A percentile compares a stretch with the other conserved stretches of the same genome.
Conservation (phyloP, 192 early-diverging fungal species). For the Backusella liffmaniae region DNA sequence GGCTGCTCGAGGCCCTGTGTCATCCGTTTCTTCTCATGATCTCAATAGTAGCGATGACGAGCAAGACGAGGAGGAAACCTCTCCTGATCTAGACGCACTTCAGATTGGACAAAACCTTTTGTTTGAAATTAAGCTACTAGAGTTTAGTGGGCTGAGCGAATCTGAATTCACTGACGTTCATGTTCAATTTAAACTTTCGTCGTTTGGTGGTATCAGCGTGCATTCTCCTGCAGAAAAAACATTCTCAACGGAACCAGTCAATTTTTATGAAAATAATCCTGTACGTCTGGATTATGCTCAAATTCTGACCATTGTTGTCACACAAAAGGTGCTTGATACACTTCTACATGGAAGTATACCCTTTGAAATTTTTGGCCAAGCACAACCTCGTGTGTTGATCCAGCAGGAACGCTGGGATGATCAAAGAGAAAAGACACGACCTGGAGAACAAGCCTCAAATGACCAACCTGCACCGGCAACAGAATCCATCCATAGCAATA, state of each 20-base stretch:
- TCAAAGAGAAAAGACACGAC: slow-evolving; percentile 36
- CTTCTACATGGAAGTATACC: slow-evolving; percentile 28
- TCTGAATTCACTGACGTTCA: slow-evolving; percentile 66
- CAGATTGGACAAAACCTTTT: slow-evolving; percentile 49
- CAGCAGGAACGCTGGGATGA: slow-evolving; percentile 55
- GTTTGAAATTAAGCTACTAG: slow-evolving; percentile 63
- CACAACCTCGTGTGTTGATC: slow-evolving; percentile 36
- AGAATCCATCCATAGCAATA: background rate
- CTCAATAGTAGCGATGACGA: background rate
- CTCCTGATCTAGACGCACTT: slow-evolving; percentile 23
- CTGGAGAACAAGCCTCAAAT: background rate
- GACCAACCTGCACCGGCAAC: background rate
- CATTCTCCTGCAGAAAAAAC: slow-evolving; percentile 46
- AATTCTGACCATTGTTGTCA: slow-evolving; percentile 42
- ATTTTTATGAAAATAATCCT: slow-evolving; percentile 49
- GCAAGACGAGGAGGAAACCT: slow-evolving; percentile 4
- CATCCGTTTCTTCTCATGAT: background rate
- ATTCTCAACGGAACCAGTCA: slow-evolving; percentile 58
- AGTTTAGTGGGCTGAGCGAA: slow-evolving; percentile 59
- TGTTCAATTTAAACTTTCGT: slow-evolving; percentile 66
- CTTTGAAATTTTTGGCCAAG: slow-evolving; percentile 56
- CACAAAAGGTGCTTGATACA: slow-evolving; percentile 20
- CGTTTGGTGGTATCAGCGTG: slow-evolving; percentile 50
- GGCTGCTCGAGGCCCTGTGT: background rate
- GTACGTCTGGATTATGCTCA: slow-evolving; percentile 54